A percentile compares a stretch with the other conserved stretches of the same genome.
Conservation (phyloP, 2,329 filamentous ascomycete species). For the Colletotrichum sp. region DNA sequence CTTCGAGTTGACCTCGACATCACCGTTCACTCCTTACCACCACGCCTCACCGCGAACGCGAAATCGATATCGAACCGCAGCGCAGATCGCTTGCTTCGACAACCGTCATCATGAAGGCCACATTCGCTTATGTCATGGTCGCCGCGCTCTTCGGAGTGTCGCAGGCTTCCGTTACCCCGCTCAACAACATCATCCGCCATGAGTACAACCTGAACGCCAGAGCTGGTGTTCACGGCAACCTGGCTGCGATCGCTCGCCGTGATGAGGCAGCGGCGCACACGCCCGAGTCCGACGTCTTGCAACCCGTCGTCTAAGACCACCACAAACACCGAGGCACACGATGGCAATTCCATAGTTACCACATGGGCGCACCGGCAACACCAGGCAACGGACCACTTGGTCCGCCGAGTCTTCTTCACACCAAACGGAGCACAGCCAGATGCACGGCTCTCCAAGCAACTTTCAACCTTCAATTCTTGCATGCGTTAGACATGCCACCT, state of each 20-base stretch:
- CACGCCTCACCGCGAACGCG: background rate
- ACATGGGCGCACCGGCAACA: background rate
- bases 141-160: slow-evolving; percentile 9
- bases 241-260: background rate
- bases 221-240: slow-evolving; percentile 8
- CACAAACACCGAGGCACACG: background rate
- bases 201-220: slow-evolving; percentile 20
- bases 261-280: background rate
- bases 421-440: background rate
- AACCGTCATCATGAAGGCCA: slow-evolving; percentile 2
- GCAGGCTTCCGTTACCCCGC: slow-evolving; percentile 9
- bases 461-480: slow-evolving; percentile 1
- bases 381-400: background rate
- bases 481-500: slow-evolving; percentile 1
- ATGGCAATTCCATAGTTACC: background rate
- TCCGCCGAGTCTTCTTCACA: background rate
- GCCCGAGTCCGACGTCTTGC: background rate
- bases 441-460: background rate
- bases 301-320: background rate
- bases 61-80: background rate
- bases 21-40: background rate
- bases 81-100: background rate
- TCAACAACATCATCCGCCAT: slow-evolving; percentile 20
- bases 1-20: background rate
- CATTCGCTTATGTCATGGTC: slow-evolving; percentile 2